Conservation (phyloP, 208 protist genomes). For the Blastocrithidia nonstop region DNA sequence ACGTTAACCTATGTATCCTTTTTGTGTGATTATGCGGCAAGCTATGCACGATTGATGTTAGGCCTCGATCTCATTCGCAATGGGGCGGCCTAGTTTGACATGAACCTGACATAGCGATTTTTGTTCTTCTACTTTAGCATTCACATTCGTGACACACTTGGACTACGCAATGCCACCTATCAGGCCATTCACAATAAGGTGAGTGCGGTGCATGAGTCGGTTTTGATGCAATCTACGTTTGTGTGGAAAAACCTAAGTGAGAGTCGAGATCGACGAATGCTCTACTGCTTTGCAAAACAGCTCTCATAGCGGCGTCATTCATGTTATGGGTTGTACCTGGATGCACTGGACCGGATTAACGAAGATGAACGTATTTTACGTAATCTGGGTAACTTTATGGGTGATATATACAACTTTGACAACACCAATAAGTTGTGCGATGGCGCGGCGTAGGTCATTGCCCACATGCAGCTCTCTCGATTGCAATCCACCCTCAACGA, state of each 20-base stretch:
- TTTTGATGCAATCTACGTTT: background rate
- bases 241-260: background rate
- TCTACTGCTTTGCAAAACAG: background rate
- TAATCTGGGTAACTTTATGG: background rate
- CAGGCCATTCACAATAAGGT: background rate
- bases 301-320: background rate
- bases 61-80: slow-evolving; percentile 9
- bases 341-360: background rate
- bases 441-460: background rate
- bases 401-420: background rate
- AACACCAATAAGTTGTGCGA: background rate
- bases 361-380: background rate
- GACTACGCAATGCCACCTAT: background rate
- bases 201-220: background rate
- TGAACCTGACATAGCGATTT: slow-evolving; percentile 3
- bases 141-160: background rate
- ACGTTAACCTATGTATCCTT: slow-evolving; percentile 7
- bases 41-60: slow-evolving; percentile 6
- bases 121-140: background rate
- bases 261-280: background rate
- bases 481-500: background rate
- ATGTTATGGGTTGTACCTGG: background rate
- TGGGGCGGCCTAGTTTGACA: background rate
- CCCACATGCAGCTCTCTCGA: background rate
- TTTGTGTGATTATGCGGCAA: slow-evolving; percentile 10